Conservation (phyloP, 2,329 filamentous ascomycete species). For the Teratosphaeria destructans region DNA sequence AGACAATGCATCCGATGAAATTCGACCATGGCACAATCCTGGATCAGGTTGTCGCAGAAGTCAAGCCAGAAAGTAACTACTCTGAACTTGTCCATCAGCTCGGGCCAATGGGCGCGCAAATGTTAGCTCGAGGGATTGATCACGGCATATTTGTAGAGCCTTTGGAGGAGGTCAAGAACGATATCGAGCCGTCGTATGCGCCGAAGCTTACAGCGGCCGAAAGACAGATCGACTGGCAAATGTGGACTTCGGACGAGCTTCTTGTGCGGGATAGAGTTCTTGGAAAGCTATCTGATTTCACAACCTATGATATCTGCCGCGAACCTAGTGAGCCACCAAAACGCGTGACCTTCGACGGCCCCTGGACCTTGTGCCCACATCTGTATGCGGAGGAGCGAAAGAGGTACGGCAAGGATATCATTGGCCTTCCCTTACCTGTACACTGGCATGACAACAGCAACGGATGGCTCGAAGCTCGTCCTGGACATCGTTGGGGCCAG, state of each 20-base stretch:
- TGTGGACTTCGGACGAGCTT: conserved; percentile 46
- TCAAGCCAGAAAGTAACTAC: conserved; percentile 39
- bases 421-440: not conserved
- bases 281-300: conserved; percentile 54
- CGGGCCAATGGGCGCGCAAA: conserved; percentile 53
- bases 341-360: conserved; percentile 5
- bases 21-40: conserved; percentile 77
- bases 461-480: not conserved
- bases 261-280: conserved; percentile 48
- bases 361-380: conserved; percentile 1
- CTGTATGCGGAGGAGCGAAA: not conserved
- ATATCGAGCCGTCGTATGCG: conserved; percentile 42
- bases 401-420: not conserved
- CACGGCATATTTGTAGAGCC: conserved; percentile 54
- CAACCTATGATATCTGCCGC: conserved; percentile 13
- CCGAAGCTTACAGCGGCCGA: conserved; percentile 62
- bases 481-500: not conserved
- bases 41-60: conserved; percentile 47
- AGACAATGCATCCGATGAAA: conserved; percentile 64
- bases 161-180: conserved; percentile 21
- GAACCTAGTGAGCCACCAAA: conserved; percentile 1
- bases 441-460: not conserved
- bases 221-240: conserved; percentile 50
- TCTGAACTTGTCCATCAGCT: conserved; percentile 44
- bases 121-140: conserved; percentile 59